Evolutionary conservation across 1,284 basidiomycete genomes (phyloP).

Genomic region (Ceratobasidium sp.): DNA sequence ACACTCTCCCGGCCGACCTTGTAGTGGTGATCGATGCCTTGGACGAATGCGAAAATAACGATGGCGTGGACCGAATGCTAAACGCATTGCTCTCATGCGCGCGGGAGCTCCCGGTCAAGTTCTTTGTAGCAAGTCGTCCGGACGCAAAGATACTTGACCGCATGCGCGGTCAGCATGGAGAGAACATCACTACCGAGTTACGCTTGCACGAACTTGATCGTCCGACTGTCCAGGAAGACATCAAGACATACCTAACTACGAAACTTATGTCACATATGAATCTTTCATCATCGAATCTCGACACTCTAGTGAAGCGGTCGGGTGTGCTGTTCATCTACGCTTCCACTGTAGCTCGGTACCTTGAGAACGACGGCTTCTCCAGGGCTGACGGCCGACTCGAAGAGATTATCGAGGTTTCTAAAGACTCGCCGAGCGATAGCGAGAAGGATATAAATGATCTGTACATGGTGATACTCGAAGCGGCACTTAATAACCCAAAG

Average conservation of each 20-base stretch:
- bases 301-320: background rate
- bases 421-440: background rate
- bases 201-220: slow-evolving; percentile 16
- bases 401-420: background rate
- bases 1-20: background rate
- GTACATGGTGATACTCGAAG: background rate
- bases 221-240: background rate
- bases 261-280: background rate
- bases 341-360: background rate
- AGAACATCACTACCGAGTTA: background rate
- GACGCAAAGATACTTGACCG: background rate
- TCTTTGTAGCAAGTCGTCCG: background rate
- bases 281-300: background rate
- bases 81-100: background rate
- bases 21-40: background rate
- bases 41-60: background rate
- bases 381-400: background rate
- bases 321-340: slow-evolving; percentile 22
- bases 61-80: background rate
- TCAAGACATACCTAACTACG: background rate
- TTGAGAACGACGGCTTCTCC: background rate
- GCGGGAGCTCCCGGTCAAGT: background rate
- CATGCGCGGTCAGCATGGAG: background rate
- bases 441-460: background rate
- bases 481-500: no score